Percentiles rank a stretch among this genome's conserved stretches.
These are phyloP conservation scores for Candida schatavii DNA, from an alignment of 805 yeast species.

Conservation along the genomic window DNA sequence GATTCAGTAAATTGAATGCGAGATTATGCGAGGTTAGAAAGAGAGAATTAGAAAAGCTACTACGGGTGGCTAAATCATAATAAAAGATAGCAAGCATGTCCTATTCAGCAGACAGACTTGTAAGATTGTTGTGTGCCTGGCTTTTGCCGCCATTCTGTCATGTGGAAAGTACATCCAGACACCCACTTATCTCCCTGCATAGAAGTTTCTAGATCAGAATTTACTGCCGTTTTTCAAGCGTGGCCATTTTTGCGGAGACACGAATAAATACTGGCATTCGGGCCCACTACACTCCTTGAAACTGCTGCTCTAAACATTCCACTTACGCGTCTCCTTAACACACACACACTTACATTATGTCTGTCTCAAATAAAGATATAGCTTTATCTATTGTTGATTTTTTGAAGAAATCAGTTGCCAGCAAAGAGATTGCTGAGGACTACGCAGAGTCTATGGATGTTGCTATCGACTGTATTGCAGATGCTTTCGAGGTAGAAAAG, in stretches of 20 bases:
- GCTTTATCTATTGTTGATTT: slow-evolving; percentile 76
- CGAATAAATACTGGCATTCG: no score
- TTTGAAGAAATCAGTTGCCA: slow-evolving; percentile 54
- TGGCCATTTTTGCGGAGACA: no score
- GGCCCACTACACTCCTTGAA: no score
- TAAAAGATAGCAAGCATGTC: no score
- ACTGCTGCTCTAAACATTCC: no score
- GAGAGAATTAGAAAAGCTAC: background rate
- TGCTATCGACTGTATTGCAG: slow-evolving; percentile 89
- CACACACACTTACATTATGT: slow-evolving; percentile 27
- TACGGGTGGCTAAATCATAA: background rate
- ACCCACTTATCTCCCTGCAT: slow-evolving; percentile 4
- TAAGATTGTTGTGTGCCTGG: no score
- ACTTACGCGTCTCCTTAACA: no score
- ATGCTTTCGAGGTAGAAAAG: slow-evolving; percentile 70
- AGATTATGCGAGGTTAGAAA: slow-evolving; percentile 1
- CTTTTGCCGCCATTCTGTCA: no score
- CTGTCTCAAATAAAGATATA: slow-evolving; percentile 55
- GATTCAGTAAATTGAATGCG: slow-evolving; percentile 15
- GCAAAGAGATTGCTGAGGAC: slow-evolving; percentile 70
- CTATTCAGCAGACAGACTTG: no score
- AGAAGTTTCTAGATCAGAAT: slow-evolving; percentile 6
- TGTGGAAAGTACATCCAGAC: no score
- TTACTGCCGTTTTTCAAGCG: no score
- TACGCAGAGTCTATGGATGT: slow-evolving; percentile 87